Percentiles rank a stretch among this genome's conserved stretches.
Conservation (phyloP, 2,329 filamentous ascomycete genomes). For the Phialophora expanda region DNA sequence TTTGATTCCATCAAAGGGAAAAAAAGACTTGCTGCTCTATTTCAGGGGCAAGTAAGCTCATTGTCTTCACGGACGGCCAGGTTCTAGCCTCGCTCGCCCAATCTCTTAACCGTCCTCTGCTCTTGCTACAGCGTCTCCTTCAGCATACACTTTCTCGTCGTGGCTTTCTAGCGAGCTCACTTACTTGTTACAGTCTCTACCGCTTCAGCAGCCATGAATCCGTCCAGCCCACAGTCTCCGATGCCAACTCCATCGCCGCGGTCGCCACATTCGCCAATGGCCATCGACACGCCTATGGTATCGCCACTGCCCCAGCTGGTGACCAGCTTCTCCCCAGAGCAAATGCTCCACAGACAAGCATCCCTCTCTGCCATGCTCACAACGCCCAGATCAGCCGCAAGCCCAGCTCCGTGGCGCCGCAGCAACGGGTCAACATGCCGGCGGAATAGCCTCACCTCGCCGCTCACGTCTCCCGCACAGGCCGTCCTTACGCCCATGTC, state of each 20-base stretch:
- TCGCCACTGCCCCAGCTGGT: slow-evolving; percentile 15
- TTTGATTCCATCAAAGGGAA: slow-evolving; percentile 5
- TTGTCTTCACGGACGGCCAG: slow-evolving; percentile 7
- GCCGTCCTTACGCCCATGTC: slow-evolving; percentile 13
- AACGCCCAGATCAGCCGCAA: slow-evolving; percentile 13
- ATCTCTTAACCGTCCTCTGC: slow-evolving; percentile 7
- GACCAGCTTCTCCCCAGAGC: slow-evolving; percentile 15
- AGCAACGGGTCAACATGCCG: slow-evolving; percentile 24
- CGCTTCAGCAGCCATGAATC: slow-evolving; percentile 17
- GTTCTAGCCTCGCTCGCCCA: slow-evolving; percentile 6
- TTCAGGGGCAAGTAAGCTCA: slow-evolving; percentile 2
- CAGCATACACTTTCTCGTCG: neutral
- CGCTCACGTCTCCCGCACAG: slow-evolving; percentile 24
- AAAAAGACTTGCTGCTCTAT: slow-evolving; percentile 2
- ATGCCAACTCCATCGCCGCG: slow-evolving; percentile 23
- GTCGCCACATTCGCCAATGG: slow-evolving; percentile 24
- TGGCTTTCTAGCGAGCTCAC: neutral
- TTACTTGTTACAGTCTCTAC: neutral
- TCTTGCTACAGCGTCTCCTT: neutral
- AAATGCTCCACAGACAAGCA: slow-evolving; percentile 10
- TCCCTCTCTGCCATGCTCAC: neutral
- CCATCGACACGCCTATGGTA: neutral
- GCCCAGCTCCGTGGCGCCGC: neutral
- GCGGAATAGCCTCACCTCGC: slow-evolving; percentile 29
- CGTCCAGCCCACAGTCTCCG: slow-evolving; percentile 24